phyloP scores from a whole-genome alignment of 441 rosid species.

The Adansonia gregorii region DNA sequence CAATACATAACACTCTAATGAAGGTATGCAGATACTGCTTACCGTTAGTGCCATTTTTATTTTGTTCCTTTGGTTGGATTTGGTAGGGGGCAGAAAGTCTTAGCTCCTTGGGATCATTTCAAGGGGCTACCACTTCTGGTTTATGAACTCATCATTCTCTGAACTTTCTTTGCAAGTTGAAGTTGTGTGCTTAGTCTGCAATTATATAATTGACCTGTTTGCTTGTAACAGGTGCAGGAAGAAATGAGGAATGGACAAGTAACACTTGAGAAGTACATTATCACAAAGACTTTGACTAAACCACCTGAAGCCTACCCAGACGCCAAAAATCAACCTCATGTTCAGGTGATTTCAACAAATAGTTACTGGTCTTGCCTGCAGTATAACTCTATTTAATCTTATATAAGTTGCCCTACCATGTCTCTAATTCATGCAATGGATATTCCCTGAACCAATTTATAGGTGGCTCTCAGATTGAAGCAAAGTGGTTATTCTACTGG shows the following conservation, averaged over 20 bases:
- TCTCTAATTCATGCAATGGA: constrained; percentile 21
- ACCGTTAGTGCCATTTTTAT: background rate
- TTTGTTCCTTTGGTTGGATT: constrained; percentile 14
- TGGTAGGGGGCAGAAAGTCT: background rate
- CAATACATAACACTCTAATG: constrained; percentile 79
- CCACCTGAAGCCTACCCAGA: constrained; percentile 95
- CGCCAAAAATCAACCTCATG: constrained; percentile 98
- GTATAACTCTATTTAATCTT: constrained; percentile 18
- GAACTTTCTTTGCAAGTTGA: constrained; percentile 10
- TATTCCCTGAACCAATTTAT: constrained; percentile 35
- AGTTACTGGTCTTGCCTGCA: background rate
- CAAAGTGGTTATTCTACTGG: constrained; percentile 83
- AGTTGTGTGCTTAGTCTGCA: background rate
- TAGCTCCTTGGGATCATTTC: constrained; percentile 1
- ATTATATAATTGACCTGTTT: background rate
- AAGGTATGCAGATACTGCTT: constrained; percentile 53
- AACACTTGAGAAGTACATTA: constrained; percentile 84
- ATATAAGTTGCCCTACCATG: constrained; percentile 22
- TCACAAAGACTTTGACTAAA: constrained; percentile 92
- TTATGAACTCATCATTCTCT: background rate
- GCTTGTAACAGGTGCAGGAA: constrained; percentile 70
- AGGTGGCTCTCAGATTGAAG: constrained; percentile 94
- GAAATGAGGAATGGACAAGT: constrained; percentile 95
- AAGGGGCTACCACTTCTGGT: constrained; percentile 5
- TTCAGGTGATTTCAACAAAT: constrained; percentile 62